Base-by-base conservation (phyloP, 805 yeast species). In the Wickerhamiella nectarea region DNA sequence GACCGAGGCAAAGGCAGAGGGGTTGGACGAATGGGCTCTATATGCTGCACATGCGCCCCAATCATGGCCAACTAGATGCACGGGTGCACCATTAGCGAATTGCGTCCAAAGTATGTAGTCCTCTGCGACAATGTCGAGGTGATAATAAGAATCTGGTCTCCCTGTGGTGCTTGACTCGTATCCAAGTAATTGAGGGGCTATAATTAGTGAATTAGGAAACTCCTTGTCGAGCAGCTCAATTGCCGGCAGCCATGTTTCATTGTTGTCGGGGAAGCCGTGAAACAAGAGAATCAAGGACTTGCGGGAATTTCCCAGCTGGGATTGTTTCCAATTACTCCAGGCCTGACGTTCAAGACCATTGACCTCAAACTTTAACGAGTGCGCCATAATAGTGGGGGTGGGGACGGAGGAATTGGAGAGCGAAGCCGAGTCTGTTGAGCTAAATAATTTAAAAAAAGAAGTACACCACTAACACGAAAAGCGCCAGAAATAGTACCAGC, bases 191-290 rank as follows among this genome's bases (percentile, higher is more conserved):
- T 45, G 20, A 1, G 59, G 59, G 4, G 57, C 59, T 11, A 54
- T 20, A 9, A 56, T 36, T 15, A 55, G 46, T 3, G 47, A 43
- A 6, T 39, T 38, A 20, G 55, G 50, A 28, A 44, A 46, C 11
- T 41, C 25, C 12, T 34, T 34, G 15, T 38, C 46, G 4, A 53
- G 34, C 14, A 35, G 9, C 7, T 46, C 44, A 50, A 50, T 45
- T 6, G 46, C 21, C n/a, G 43, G 48, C 19, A 43, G 35, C 49
- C 50, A 55, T 6, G 57, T 48, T n/a, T 41, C 28, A 14, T 45
- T 45, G 45, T 42, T 43, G 38, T 56, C 59, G 3, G 59, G 59
- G 44, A 56, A 56, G 9, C 59, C 59, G 37, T 56, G 59, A 14
- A 54, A 44, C 35, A 56, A 45, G 14, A 55, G 33, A 10, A 54